Base-by-base conservation (phyloP, 192 early-diverging fungal genomes). In the Gamsiella multidivaricata region DNA sequence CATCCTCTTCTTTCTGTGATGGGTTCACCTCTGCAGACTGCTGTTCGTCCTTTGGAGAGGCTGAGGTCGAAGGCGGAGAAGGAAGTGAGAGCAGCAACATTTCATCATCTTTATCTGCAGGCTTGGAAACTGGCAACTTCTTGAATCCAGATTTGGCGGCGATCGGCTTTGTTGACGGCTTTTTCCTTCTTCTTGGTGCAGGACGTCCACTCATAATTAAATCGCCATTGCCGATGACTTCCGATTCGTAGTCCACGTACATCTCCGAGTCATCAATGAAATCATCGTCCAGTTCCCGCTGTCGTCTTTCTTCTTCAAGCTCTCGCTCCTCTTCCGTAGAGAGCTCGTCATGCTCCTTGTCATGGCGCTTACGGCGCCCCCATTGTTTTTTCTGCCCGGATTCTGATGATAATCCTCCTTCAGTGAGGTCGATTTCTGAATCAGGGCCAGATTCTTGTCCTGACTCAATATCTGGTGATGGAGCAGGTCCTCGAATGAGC, bases 231-330 rank as follows among this genome's bases (percentile, higher is more conserved):
- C 37, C 41, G 8, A 59, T 56, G 36, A 28, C 3, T 6, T 69
- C 55, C 0, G 56, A 33, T 26, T 61, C 58, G 2, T 32, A 15
- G 45, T 53, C 49, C 7, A 50, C 10, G 34, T 46, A 31, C 5
- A 68, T 22, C 9, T 52, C 62, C 4, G 58, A 61, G 32, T 72
- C 74, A 17, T 78, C 74, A 47, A 78, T 78, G 32, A 78, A 78
- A 2, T 12, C 41, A 4, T 15, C 49, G 50, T 75, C 71, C 11
- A 75, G 50, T 4, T 75, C 64, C 18, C 33, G 26, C 45, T 75
- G 71, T 9, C 56, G 47, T 41, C 23, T 49, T 23, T 66, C 71
- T 22, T 75, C 71, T 18, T 43, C 58, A n/a, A 18, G 10, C 46
- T 36, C 37, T 31, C 8, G 10, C 15, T 61, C 55, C 15, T 58